These are phyloP conservation scores for Dryadomyces quercus-mongolicae DNA, from an alignment of 2,329 filamentous ascomycete species.

Conservation along the genomic window DNA sequence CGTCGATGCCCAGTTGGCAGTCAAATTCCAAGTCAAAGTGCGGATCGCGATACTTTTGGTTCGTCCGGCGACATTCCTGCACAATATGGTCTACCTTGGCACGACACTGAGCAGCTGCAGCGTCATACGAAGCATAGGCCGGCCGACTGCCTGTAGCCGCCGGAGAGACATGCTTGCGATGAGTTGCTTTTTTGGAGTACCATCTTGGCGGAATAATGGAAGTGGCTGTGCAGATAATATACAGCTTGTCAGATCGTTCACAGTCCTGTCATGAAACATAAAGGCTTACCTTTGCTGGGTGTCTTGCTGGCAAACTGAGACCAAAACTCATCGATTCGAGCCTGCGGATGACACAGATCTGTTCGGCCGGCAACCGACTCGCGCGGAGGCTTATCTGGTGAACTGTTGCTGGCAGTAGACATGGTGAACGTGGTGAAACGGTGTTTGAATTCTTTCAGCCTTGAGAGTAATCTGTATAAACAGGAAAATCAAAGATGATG, in stretches of 20 bases:
- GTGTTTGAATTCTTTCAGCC: too few relatives aligned
- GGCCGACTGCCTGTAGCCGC: conserved; percentile 39
- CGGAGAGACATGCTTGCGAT: conserved; percentile 39
- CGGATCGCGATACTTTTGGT: conserved; percentile 78
- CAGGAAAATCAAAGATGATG: too few relatives aligned
- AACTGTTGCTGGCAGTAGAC: too few relatives aligned
- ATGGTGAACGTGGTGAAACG: neutral
- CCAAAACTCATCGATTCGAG: conserved; percentile 63
- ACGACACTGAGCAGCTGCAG: conserved; percentile 56
- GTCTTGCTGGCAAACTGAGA: conserved; percentile 55
- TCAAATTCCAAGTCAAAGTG: conserved; percentile 78
- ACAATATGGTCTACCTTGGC: conserved; percentile 51
- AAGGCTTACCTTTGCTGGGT: conserved; percentile 49
- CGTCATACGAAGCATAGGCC: conserved; percentile 54
- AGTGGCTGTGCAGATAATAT: conserved; percentile 35
- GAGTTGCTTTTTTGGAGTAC: conserved; percentile 42
- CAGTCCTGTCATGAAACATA: neutral
- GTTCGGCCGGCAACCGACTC: too few relatives aligned
- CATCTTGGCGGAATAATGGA: conserved; percentile 58
- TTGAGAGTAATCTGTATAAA: too few relatives aligned
- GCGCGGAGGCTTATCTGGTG: too few relatives aligned
- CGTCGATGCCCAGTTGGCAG: conserved; percentile 44
- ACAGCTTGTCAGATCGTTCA: neutral
- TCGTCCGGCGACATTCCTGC: conserved; percentile 58
- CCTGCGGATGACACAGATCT: conserved; percentile 28